These are phyloP conservation scores for Candida orba DNA, from an alignment of 805 yeast genomes.

Conservation along the genomic window DNA sequence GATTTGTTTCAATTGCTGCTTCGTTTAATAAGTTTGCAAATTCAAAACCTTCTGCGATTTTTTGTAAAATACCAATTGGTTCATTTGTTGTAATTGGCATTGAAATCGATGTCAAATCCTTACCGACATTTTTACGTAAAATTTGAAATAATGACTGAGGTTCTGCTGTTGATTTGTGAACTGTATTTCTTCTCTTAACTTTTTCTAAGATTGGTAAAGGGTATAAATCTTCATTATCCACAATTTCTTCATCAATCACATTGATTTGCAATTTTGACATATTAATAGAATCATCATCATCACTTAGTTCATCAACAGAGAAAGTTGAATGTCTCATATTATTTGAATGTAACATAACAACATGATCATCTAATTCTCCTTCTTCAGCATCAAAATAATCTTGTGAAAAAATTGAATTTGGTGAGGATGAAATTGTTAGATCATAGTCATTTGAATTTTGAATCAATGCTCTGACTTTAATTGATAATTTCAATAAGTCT, in stretches of 20 bases:
- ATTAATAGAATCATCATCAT: slow-evolving; percentile 21
- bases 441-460: background rate
- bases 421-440: slow-evolving; percentile 8
- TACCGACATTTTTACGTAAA: slow-evolving; percentile 85
- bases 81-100: slow-evolving; percentile 96
- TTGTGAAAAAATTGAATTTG: slow-evolving; percentile 36
- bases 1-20: slow-evolving; percentile 41
- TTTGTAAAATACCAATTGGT: slow-evolving; percentile 78
- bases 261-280: slow-evolving; percentile 10
- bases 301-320: slow-evolving; percentile 21
- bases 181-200: slow-evolving; percentile 44
- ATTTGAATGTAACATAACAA: slow-evolving; percentile 9
- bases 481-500: background rate
- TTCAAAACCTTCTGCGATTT: slow-evolving; percentile 74
- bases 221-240: slow-evolving; percentile 35
- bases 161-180: slow-evolving; percentile 48
- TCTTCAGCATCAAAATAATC: slow-evolving; percentile 70
- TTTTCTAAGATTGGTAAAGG: slow-evolving; percentile 57
- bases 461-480: slow-evolving; percentile 5
- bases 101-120: slow-evolving; percentile 75
- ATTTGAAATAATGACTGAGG: slow-evolving; percentile 83
- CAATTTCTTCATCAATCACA: slow-evolving; percentile 1
- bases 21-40: slow-evolving; percentile 59
- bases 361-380: slow-evolving; percentile 21
- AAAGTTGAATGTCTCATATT: slow-evolving; percentile 3